Percentiles rank a stretch among this genome's conserved stretches.
Conservation (phyloP, 805 yeast species). For the Isabelozyma rhagii region DNA sequence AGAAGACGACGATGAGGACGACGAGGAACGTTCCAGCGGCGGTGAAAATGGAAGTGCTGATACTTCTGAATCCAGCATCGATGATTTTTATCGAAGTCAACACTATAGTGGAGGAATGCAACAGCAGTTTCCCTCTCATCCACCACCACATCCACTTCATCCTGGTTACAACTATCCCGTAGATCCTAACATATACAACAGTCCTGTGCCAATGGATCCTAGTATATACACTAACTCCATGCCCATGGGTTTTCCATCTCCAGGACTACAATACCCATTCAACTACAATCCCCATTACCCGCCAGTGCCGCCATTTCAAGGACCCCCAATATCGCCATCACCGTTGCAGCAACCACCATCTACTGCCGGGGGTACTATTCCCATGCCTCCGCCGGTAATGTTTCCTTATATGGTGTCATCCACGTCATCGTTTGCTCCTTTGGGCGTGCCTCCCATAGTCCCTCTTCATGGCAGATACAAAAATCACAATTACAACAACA, state of each 20-base stretch:
- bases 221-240: neutral
- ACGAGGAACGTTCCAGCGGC: neutral
- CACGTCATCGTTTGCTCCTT: neutral
- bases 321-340: neutral
- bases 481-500: neutral
- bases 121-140: neutral
- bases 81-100: neutral
- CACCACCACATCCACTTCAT: slow-evolving; percentile 1
- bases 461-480: slow-evolving; percentile 2
- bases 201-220: neutral
- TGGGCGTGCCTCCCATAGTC: neutral
- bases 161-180: neutral
- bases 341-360: neutral
- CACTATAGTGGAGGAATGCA: neutral
- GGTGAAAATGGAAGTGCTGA: slow-evolving; percentile 2
- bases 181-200: neutral
- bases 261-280: neutral
- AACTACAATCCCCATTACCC: neutral
- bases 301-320: neutral
- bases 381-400: neutral
- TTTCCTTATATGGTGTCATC: neutral
- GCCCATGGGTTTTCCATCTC: neutral
- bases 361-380: neutral
- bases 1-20: slow-evolving; percentile 10
- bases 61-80: neutral